Evolutionary conservation across 257 asterid species (phyloP), one percentile per base, ranked within the genome.

Genomic region (Capsicum rhomboideum): DNA sequence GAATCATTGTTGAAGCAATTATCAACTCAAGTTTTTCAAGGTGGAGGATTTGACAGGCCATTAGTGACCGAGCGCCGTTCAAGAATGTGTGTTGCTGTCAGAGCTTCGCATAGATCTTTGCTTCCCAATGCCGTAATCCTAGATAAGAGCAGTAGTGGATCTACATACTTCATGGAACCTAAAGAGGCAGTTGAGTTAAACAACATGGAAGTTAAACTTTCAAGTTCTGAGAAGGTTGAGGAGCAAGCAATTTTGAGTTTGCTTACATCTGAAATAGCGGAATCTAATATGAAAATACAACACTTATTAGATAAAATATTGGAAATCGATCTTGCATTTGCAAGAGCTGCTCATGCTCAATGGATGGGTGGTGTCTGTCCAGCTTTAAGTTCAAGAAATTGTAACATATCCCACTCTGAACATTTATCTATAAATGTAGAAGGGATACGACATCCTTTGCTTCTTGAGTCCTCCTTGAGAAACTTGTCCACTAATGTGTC

Each of bases 341-440:
- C 98, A 37, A 91, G 97, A 90, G 98, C 99, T 85, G 92, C 92
- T 86, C 98, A 97, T 93, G 98, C 99, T 83, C 91, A 86, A 82
- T 93, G 98, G 98, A 87, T 90, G 21, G 85, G 85, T 55, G 97
- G 97, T 82, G 96, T 88, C 68, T 85, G 97, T 89, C 99, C 99
- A n/a, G 82, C 84, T 82, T 87, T 93, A 53, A 89, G 89, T 85
- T 85, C 89, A 20, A 88, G 78, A 75, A 88, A 52, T 89, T 86
- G 59, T 50, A 87, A 86, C 75, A 83, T 79, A 81, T 82, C 84
- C 55, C 87, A 83, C 55, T 82, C 79, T 55, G 81, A 80, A 74
- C 64, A 89, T 50, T 87, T 92, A 13, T 86, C 91, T 20, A 91
- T 93, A 82, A 91, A 93, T 80, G 86, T 97, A 46, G 88, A 87